Conservation (phyloP, 495 filamentous ascomycete species). For the Tuber borchii region DNA sequence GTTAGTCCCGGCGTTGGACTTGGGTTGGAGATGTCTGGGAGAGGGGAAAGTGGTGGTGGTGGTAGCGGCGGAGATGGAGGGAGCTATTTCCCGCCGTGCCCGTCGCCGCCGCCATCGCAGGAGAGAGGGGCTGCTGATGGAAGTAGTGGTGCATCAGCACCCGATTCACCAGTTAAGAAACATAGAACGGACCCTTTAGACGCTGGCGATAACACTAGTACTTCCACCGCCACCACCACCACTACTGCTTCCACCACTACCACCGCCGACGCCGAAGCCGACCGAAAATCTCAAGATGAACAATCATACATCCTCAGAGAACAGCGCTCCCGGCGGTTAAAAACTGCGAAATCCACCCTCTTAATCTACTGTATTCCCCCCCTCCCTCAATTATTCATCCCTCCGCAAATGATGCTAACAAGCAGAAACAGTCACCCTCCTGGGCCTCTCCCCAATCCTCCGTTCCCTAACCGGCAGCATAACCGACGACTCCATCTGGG, state of each 20-base stretch:
- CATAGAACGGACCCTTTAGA: background rate
- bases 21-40: conserved; percentile 23
- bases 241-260: conserved; percentile 6
- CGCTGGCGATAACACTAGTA: background rate
- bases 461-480: conserved; percentile 90
- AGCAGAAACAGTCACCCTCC: conserved; percentile 50
- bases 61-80: conserved; percentile 26
- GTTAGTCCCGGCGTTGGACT: conserved; percentile 21
- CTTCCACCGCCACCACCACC: conserved; percentile 6
- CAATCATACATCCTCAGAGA: conserved; percentile 20
- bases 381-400: background rate
- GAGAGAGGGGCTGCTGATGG: background rate
- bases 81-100: conserved; percentile 36
- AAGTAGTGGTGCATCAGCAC: conserved; percentile 17
- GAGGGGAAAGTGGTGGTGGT: conserved; percentile 24
- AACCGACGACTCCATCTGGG: conserved; percentile 88
- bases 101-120: background rate
- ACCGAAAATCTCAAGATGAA: conserved; percentile 16
- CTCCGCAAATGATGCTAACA: conserved; percentile 6
- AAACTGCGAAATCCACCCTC: conserved; percentile 79
- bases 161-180: background rate
- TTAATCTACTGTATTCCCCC: conserved; percentile 68
- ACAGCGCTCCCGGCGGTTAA: conserved; percentile 51
- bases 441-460: conserved; percentile 86
- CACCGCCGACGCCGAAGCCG: conserved; percentile 11